Percentiles rank a stretch among this genome's conserved stretches.
Conservation (phyloP, 2,329 filamentous ascomycete genomes). For the Cucurbitaria berberidis region DNA sequence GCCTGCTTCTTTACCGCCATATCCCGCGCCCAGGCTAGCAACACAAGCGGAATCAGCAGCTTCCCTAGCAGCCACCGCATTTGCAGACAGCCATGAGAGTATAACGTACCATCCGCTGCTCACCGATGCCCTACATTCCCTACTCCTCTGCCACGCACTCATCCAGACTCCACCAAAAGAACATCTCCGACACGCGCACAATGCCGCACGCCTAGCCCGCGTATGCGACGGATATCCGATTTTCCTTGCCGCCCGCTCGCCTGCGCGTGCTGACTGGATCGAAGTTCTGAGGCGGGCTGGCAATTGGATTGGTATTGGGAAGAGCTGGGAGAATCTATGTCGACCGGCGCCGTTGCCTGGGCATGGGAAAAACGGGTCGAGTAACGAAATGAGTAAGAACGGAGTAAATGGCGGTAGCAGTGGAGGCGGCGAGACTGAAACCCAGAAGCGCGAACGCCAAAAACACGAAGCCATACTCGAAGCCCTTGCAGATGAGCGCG, state of each 20-base stretch:
- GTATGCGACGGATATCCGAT: constrained; percentile 81
- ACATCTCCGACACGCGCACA: constrained; percentile 78
- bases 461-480: constrained; percentile 71
- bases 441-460: constrained; percentile 64
- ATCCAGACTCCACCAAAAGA: constrained; percentile 80
- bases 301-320: constrained; percentile 71
- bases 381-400: constrained; percentile 6
- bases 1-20: constrained; percentile 70
- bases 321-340: constrained; percentile 75
- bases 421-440: constrained; percentile 51
- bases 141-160: constrained; percentile 80
- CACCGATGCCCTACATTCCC: constrained; percentile 76
- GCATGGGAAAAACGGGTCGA: constrained; percentile 12
- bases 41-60: constrained; percentile 36
- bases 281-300: constrained; percentile 71
- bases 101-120: constrained; percentile 83
- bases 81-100: constrained; percentile 63
- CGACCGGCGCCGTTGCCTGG: constrained; percentile 53
- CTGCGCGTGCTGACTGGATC: constrained; percentile 79
- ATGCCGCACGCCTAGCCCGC: constrained; percentile 76
- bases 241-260: constrained; percentile 74
- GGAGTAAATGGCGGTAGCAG: neutral
- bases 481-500: constrained; percentile 70
- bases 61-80: constrained; percentile 44
- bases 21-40: constrained; percentile 56